Conservation (phyloP, 2,329 filamentous ascomycete genomes). For the Hortaea werneckii region DNA sequence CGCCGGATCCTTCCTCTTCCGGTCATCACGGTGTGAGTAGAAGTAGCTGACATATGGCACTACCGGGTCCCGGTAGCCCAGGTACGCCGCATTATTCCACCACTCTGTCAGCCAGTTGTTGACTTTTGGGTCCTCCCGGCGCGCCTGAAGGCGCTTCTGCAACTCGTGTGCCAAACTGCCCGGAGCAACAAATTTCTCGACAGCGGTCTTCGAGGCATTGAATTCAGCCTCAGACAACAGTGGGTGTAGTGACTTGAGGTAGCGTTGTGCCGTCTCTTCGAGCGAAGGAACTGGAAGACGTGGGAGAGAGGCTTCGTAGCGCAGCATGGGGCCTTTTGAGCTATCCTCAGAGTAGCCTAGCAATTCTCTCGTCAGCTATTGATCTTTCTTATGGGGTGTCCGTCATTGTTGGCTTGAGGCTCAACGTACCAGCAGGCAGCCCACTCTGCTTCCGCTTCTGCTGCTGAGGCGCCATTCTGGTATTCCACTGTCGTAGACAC, state of each 20-base stretch:
- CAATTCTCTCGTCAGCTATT: slow-evolving; percentile 1
- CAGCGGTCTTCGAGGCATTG: slow-evolving; percentile 66
- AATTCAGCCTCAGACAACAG: slow-evolving; percentile 60
- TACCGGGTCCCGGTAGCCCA: slow-evolving; percentile 86
- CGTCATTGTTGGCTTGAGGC: not conserved
- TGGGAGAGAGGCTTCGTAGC: slow-evolving; percentile 78
- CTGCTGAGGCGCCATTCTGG: slow-evolving; percentile 22
- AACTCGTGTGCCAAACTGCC: slow-evolving; percentile 72
- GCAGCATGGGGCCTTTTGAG: slow-evolving; percentile 69
- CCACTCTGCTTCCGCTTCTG: slow-evolving; percentile 32
- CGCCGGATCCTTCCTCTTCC: slow-evolving; percentile 72
- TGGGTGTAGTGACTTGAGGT: slow-evolving; percentile 69
- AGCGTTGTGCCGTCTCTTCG: slow-evolving; percentile 70
- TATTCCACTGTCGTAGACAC: not conserved
- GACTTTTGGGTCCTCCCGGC: slow-evolving; percentile 65
- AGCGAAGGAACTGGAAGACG: slow-evolving; percentile 69
- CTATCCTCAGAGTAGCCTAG: slow-evolving; percentile 70
- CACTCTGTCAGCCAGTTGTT: slow-evolving; percentile 97
- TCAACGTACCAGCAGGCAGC: slow-evolving; percentile 35
- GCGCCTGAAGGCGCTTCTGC: slow-evolving; percentile 76
- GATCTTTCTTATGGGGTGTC: not conserved
- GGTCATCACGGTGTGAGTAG: slow-evolving; percentile 94
- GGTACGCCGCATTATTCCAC: slow-evolving; percentile 95
- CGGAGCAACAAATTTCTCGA: slow-evolving; percentile 81
- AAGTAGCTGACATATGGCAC: slow-evolving; percentile 99